Evolutionary conservation across 176 grass and related monocot species (phyloP).

Genomic region (Poa annua): DNA sequence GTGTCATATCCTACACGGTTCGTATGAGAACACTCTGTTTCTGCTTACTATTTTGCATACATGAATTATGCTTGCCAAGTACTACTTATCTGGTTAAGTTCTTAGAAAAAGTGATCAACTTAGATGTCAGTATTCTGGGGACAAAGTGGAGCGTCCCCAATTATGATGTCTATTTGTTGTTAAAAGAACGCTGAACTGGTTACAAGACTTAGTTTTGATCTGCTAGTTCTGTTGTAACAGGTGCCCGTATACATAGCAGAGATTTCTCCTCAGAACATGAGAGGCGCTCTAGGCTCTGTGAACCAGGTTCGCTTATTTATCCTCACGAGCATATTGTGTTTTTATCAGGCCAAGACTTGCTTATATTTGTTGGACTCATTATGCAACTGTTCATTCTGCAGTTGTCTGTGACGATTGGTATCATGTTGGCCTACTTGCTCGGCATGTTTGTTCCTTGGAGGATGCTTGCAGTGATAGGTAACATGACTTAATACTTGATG

Average conservation of each 20-base stretch:
- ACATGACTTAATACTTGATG: neutral
- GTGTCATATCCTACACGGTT: slow-evolving; percentile 89
- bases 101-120: neutral
- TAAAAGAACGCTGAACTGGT: slow-evolving; percentile 17
- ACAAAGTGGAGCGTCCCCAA: neutral
- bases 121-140: neutral
- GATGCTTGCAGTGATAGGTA: slow-evolving; percentile 95
- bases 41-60: slow-evolving; percentile 4
- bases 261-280: slow-evolving; percentile 90
- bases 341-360: slow-evolving; percentile 13
- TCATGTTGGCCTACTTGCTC: slow-evolving; percentile 83
- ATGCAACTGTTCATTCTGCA: slow-evolving; percentile 22
- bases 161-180: neutral
- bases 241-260: slow-evolving; percentile 98
- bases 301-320: slow-evolving; percentile 64
- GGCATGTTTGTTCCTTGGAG: slow-evolving; percentile 99
- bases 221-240: slow-evolving; percentile 44
- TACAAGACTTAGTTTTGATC: neutral
- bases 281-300: slow-evolving; percentile 87
- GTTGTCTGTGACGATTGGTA: slow-evolving; percentile 88
- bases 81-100: slow-evolving; percentile 15
- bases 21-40: neutral
- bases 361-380: slow-evolving; percentile 24
- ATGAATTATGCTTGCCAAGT: neutral
- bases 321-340: neutral